Evolutionary conservation across 371 early-diverging fungal genomes (phyloP), one percentile per base, ranked within the genome.

Genomic region (Mucor plumbeus): DNA sequence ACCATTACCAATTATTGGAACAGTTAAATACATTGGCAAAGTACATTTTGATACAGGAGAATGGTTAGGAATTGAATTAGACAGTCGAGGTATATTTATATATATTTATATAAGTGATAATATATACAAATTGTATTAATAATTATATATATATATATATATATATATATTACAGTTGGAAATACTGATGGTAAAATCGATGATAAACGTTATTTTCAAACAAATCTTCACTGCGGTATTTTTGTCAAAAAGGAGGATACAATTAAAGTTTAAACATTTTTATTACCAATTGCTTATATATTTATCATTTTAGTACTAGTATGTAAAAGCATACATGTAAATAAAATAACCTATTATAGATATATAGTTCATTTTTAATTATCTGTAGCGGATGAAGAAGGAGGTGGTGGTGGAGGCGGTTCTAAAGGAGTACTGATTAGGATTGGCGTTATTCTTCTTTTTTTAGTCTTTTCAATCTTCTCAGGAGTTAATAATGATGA

Each of bases 41-140:
- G 72, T 80, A 31, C 71, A 66, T 53, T 65, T 64, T 15, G 75
- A 72, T 54, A 69, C 69, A 11, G 67, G 68, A 26, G 74, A 77
- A 43, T 78, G 76, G 76, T 61, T 79, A 44, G 83, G 83, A 6
- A 76, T 82, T 38, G 83, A 82, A 65, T 66, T 82, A 19, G 73
- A 76, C 50, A 63, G 72, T 47, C 69, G 78, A 72, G 82, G 82
- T 82, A 76, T n/a, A 44, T 21, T 34, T 47, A 26, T 39, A 34
- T 40, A 39, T 3, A 17, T 44, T 7, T 44, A 6, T 44, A 44
- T 44, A 59, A 40, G 1, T 14, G 14, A 40, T 40, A 40, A 40
- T 40, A 40, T 1, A 11, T 11, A 26, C 26, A 26, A 26, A 26
- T 1, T 3, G 3, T 26, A 26, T 3, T 26, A 26, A 26, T 26